phyloP scores from a whole-genome alignment of 2,329 filamentous ascomycete species.

The Talaromyces sp. region DNA sequence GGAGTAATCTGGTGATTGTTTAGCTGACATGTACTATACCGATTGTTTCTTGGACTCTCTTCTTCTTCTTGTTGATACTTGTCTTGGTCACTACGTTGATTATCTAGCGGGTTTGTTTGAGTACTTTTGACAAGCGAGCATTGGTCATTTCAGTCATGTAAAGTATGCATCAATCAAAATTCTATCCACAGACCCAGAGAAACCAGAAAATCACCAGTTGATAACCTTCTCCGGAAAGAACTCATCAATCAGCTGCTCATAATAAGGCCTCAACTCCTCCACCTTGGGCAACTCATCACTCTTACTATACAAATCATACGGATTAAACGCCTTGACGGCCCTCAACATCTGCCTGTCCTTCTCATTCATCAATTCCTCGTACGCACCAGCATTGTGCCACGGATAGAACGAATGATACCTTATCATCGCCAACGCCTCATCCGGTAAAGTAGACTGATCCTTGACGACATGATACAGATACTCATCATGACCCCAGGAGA shows the following conservation, averaged over 20 bases:
- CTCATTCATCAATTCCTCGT: constrained; percentile 76
- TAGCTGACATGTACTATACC: not conserved
- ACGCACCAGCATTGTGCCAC: constrained; percentile 81
- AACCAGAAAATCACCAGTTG: constrained; percentile 10
- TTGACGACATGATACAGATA: constrained; percentile 74
- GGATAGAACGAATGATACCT: constrained; percentile 91
- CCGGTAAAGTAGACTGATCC: constrained; percentile 73
- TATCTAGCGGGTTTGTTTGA: not conserved
- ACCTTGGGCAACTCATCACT: constrained; percentile 74
- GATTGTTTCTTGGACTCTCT: not conserved
- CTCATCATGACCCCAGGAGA: constrained; percentile 69
- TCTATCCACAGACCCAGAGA: not conserved
- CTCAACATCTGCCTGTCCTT: constrained; percentile 76
- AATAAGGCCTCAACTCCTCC: constrained; percentile 60
- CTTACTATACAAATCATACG: constrained; percentile 90
- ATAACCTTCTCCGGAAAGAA: constrained; percentile 16
- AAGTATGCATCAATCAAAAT: not conserved
- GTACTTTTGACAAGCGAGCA: not conserved
- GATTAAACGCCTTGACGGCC: constrained; percentile 82
- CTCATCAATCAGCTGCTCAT: constrained; percentile 19
- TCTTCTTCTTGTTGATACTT: not conserved
- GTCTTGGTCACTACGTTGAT: not conserved
- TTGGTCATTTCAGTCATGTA: constrained; percentile 1
- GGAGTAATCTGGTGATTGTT: not conserved
- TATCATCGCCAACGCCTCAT: constrained; percentile 87